Conservation (phyloP, 2,329 filamentous ascomycete species). For the Tetracladium maxilliforme region DNA sequence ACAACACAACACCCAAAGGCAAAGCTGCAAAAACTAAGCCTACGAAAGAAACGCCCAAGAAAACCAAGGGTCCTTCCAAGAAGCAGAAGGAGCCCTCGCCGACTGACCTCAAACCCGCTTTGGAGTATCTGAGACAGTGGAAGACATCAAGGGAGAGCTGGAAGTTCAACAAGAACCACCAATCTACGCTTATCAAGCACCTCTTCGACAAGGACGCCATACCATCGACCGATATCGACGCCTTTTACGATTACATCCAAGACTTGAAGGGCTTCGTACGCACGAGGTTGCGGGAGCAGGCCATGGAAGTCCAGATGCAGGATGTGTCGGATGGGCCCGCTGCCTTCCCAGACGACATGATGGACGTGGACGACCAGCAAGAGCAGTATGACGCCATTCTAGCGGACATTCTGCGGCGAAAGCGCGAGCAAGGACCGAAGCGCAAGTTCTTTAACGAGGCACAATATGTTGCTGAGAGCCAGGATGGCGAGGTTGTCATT, state of each 20-base stretch:
- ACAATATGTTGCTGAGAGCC: too few relatives aligned
- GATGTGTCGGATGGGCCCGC: too few relatives aligned
- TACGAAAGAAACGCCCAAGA: too few relatives aligned
- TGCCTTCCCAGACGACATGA: too few relatives aligned
- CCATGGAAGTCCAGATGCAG: too few relatives aligned
- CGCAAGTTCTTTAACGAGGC: too few relatives aligned
- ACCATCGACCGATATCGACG: slow-evolving; percentile 51
- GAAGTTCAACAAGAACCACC: slow-evolving; percentile 96
- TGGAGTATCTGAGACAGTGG: slow-evolving; percentile 68
- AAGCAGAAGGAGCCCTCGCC: slow-evolving; percentile 11
- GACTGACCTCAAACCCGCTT: slow-evolving; percentile 39
- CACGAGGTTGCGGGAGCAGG: slow-evolving; percentile 51
- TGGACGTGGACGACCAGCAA: too few relatives aligned
- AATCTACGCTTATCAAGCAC: slow-evolving; percentile 74
- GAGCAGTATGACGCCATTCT: too few relatives aligned
- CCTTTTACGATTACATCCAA: slow-evolving; percentile 63
- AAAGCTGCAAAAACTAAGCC: not conserved
- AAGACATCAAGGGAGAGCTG: slow-evolving; percentile 54
- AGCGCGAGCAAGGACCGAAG: too few relatives aligned
- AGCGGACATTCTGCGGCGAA: too few relatives aligned
- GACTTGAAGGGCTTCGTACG: slow-evolving; percentile 66
- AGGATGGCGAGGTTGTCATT: too few relatives aligned
- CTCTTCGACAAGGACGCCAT: slow-evolving; percentile 59
- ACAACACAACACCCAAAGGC: slow-evolving; percentile 1
- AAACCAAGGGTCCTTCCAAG: slow-evolving; percentile 6